Evolutionary conservation across 1,139 yeast genomes (phyloP), one percentile per base, ranked within the genome.

Genomic region (Saccharomycopsis hybrid): DNA sequence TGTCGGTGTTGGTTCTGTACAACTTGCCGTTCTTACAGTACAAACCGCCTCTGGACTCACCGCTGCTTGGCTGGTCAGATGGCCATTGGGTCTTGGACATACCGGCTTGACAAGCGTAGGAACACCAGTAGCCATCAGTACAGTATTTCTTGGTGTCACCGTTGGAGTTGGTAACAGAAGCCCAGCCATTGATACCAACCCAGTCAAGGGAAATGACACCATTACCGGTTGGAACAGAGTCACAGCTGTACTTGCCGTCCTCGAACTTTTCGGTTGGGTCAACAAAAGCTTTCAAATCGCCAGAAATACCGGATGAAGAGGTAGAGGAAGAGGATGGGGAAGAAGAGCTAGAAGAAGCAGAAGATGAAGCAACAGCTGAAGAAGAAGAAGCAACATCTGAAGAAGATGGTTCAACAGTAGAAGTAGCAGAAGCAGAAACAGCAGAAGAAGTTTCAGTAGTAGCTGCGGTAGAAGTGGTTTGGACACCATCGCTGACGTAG

Each of bases 41-140:
- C 62, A 85, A 74, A 60, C 94, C 94, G 70, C 94, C 94, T 55
- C 84, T 80, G 46, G 90, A 82, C 57, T 81, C 80, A 72, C 94
- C 94, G 63, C 69, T 74, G 44, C 78, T 57, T 53, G 92, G 92
- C 69, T 85, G 94, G 35, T 66, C 58, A 33, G 78, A 67, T 54
- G 94, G 94, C 89, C 89, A 85, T 72, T 85, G 94, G 54, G 92
- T 84, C 74, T 85, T 85, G 60, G 92, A 83, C 92, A 84, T 84
- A 78, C 94, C 94, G 53, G 92, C 78, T 70, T 84, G 90, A 70
- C 94, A 85, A 56, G 92, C 88, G 65, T 85, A 85, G 52, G 92
- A 85, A 69, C 94, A 85, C 75, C 82, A 83, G 62, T 77, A 76
- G 54, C 89, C 92, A 56, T 83, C 88, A 58, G 73, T 65, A 74